A percentile compares a stretch with the other conserved stretches of the same genome.
Conservation (phyloP, 2,329 filamentous ascomycete species). For the Fusarium coicis region DNA sequence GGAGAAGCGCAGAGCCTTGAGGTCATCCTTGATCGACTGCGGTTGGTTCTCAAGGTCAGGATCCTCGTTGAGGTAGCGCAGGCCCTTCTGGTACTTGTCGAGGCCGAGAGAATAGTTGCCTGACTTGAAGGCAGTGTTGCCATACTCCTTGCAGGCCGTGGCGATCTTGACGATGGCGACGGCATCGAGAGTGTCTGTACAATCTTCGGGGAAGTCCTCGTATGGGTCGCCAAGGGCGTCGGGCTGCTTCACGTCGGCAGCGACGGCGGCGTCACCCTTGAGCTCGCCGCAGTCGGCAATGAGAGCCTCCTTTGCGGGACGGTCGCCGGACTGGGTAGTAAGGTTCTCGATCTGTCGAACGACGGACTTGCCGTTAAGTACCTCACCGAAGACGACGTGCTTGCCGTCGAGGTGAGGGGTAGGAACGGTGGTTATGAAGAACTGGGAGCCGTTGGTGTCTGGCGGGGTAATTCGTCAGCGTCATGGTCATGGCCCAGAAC, state of each 20-base stretch:
- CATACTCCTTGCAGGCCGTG: slow-evolving; percentile 86
- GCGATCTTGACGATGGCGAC: slow-evolving; percentile 81
- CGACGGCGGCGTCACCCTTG: slow-evolving; percentile 73
- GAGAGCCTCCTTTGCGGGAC: slow-evolving; percentile 76
- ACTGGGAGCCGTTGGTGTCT: slow-evolving; percentile 97
- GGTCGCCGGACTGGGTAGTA: slow-evolving; percentile 78
- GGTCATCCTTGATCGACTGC: slow-evolving; percentile 71
- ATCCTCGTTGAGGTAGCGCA: slow-evolving; percentile 90
- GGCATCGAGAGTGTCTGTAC: slow-evolving; percentile 70
- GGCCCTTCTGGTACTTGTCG: slow-evolving; percentile 93
- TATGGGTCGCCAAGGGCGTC: slow-evolving; percentile 90
- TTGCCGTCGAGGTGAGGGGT: slow-evolving; percentile 96
- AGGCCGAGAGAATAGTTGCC: slow-evolving; percentile 77
- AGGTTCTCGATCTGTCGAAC: slow-evolving; percentile 91
- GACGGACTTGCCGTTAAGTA: slow-evolving; percentile 90
- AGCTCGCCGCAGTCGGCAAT: slow-evolving; percentile 91
- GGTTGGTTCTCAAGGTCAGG: slow-evolving; percentile 79
- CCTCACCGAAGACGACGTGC: slow-evolving; percentile 97
- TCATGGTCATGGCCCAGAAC: background rate
- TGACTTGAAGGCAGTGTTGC: slow-evolving; percentile 91
- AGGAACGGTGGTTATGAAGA: slow-evolving; percentile 96
- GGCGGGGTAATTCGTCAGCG: slow-evolving; percentile 26
- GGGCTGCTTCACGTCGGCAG: slow-evolving; percentile 73
- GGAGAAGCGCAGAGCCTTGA: slow-evolving; percentile 81
- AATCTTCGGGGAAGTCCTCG: slow-evolving; percentile 96